phyloP scores from a whole-genome alignment of 73 alveolate genomes.

The Paramecium caudatum region DNA sequence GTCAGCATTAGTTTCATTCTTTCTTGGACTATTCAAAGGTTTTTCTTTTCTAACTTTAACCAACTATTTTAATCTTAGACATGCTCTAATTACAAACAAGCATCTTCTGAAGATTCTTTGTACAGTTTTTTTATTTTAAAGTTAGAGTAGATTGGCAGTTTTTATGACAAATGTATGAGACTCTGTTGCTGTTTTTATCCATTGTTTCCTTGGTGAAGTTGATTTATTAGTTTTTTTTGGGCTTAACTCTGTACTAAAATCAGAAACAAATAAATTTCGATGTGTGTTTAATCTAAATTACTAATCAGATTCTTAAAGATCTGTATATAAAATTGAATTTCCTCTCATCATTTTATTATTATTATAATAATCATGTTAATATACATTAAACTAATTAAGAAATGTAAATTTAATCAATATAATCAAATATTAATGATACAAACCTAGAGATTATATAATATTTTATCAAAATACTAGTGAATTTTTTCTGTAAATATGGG shows the following conservation, averaged over 20 bases:
- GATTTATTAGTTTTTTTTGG: conserved; percentile 11
- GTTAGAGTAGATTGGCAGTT: not conserved
- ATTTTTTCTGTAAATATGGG: conserved; percentile 17
- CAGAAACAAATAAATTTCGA: conserved; percentile 9
- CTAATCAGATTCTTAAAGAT: too few species aligned
- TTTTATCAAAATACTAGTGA: not conserved
- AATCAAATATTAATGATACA: too few species aligned
- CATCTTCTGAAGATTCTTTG: conserved; percentile 13
- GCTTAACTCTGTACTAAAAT: not conserved
- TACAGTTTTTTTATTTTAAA: not conserved
- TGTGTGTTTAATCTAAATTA: too few species aligned
- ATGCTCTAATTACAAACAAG: not conserved
- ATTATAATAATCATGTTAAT: not conserved
- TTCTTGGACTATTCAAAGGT: not conserved
- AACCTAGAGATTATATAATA: too few species aligned
- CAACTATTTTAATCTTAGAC: not conserved
- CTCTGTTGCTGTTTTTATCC: not conserved
- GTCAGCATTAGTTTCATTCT: not conserved
- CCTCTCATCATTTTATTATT: too few species aligned
- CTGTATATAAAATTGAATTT: too few species aligned
- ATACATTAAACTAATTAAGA: not conserved
- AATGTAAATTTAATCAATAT: not conserved
- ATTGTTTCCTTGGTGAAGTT: not conserved
- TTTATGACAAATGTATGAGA: not conserved
- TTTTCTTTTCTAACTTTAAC: not conserved